These are phyloP conservation scores for Diaporthe vaccinii DNA, from an alignment of 2,329 filamentous ascomycete species.

Conservation along the genomic window DNA sequence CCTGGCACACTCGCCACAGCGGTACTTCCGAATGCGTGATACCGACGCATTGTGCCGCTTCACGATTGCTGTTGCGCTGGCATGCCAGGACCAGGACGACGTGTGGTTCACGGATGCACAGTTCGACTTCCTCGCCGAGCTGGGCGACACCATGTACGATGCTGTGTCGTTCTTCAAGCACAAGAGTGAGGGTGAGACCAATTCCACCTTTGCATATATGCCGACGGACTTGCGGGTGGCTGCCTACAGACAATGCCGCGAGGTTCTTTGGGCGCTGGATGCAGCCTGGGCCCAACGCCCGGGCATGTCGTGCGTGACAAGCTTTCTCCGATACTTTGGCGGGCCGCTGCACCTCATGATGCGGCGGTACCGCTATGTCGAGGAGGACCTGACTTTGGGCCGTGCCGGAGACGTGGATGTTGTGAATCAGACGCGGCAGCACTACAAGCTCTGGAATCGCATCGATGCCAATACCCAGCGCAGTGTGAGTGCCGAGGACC, in stretches of 20 bases:
- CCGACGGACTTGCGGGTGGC: not conserved
- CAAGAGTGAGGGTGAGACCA: not conserved
- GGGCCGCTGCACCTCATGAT: not conserved
- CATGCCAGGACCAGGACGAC: not conserved
- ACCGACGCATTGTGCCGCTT: not conserved
- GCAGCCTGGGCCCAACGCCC: not conserved
- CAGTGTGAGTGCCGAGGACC: not conserved
- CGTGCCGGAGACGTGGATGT: not conserved
- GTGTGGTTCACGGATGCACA: not conserved
- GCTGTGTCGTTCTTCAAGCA: constrained; percentile 7
- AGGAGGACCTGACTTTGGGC: constrained; percentile 7
- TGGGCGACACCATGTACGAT: constrained; percentile 8
- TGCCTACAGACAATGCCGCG: constrained; percentile 2
- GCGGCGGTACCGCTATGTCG: constrained; percentile 2
- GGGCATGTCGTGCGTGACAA: not conserved
- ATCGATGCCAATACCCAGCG: not conserved
- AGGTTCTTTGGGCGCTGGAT: constrained; percentile 4
- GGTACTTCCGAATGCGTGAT: constrained; percentile 8
- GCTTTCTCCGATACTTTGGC: not conserved
- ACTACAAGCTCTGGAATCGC: not conserved
- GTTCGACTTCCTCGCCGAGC: constrained; percentile 11
- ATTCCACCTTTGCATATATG: constrained; percentile 6
- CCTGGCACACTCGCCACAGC: not conserved
- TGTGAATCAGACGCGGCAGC: not conserved
- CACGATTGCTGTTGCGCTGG: not conserved